phyloP scores from a whole-genome alignment of 495 filamentous ascomycete genomes.

The Penicillium coffeae region DNA sequence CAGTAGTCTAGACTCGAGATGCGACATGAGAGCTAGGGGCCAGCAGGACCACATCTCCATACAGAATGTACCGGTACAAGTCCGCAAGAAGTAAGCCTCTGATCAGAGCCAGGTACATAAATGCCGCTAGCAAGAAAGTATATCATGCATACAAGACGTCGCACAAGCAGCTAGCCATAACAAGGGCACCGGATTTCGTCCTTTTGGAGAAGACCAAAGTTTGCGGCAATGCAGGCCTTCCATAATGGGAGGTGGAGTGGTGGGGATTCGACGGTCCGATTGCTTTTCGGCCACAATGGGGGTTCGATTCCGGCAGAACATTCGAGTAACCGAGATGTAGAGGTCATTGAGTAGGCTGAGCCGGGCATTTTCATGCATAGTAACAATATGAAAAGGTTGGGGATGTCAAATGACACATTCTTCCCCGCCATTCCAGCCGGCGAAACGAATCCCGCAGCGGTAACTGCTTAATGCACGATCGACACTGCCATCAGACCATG shows the following conservation, averaged over 20 bases:
- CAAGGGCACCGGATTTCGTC: too few species aligned
- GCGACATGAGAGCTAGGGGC: background rate
- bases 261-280: background rate
- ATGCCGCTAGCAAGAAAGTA: background rate
- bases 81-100: background rate
- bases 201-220: too few species aligned
- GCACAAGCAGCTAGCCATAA: background rate
- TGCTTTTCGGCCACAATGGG: too few species aligned
- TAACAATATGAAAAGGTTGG: too few species aligned
- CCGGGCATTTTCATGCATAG: too few species aligned
- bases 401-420: too few species aligned
- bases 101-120: constrained; percentile 1
- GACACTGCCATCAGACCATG: constrained; percentile 9
- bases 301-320: too few species aligned
- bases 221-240: background rate
- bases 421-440: too few species aligned
- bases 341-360: too few species aligned
- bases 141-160: background rate
- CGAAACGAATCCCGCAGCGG: too few species aligned
- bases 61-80: background rate
- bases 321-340: too few species aligned
- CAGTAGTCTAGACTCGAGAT: background rate
- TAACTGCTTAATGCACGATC: too few species aligned
- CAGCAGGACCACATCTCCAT: background rate
- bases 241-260: background rate